Percentiles rank a stretch among this genome's conserved stretches.
Evolutionary conservation across 768 basidiomycete species (phyloP).

Genomic region (Infundibulicybe gibba): DNA sequence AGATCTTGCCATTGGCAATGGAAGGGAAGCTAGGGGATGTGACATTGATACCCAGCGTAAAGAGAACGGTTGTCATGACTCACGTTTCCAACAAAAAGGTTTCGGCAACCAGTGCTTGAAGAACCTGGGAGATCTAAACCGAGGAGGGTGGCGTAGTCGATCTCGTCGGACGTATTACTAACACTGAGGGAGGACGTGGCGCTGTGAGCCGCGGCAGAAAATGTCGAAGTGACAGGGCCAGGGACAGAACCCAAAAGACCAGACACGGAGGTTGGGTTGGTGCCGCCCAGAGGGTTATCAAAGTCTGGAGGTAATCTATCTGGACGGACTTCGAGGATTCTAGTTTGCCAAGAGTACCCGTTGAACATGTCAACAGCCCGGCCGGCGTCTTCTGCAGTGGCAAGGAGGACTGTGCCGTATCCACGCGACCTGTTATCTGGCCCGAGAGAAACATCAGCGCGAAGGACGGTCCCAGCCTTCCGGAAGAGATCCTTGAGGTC

Average conservation of each 20-base stretch:
- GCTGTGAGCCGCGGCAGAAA: slow-evolving; percentile 5
- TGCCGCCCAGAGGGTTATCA: slow-evolving; percentile 30
- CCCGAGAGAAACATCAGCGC: slow-evolving; percentile 74
- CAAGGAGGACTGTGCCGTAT: slow-evolving; percentile 92
- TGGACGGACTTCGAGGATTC: slow-evolving; percentile 86
- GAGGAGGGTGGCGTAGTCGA: slow-evolving; percentile 16
- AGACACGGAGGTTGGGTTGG: slow-evolving; percentile 7
- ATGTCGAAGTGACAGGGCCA: slow-evolving; percentile 5
- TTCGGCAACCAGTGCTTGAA: slow-evolving; percentile 36
- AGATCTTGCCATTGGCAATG: slow-evolving; percentile 98
- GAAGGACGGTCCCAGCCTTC: slow-evolving; percentile 85
- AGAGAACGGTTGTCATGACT: slow-evolving; percentile 23
- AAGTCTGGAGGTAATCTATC: slow-evolving; percentile 75
- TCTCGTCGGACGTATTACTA: slow-evolving; percentile 5
- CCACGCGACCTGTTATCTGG: slow-evolving; percentile 92
- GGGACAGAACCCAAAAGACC: background rate
- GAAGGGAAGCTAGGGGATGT: slow-evolving; percentile 67
- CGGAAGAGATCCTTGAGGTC: slow-evolving; percentile 98
- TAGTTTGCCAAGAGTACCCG: slow-evolving; percentile 95
- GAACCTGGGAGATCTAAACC: slow-evolving; percentile 20
- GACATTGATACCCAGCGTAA: slow-evolving; percentile 5
- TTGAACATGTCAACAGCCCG: slow-evolving; percentile 96
- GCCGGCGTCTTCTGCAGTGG: slow-evolving; percentile 91
- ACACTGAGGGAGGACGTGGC: slow-evolving; percentile 7
- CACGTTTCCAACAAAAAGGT: slow-evolving; percentile 88